These are phyloP conservation scores for Chytridiales sp. DNA, from an alignment of 371 early-diverging fungal genomes.

Conservation along the genomic window DNA sequence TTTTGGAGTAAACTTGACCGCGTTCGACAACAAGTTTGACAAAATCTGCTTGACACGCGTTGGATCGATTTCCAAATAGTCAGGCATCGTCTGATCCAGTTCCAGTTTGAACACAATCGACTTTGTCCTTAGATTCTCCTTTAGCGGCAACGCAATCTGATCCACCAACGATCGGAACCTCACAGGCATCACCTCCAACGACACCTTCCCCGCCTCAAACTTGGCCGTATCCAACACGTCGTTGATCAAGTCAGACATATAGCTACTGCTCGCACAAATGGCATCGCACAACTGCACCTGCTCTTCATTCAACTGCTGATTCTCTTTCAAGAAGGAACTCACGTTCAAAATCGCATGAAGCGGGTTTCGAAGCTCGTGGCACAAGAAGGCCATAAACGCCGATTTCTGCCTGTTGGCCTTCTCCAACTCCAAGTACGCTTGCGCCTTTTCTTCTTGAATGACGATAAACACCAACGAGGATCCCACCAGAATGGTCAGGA, in stretches of 20 bases:
- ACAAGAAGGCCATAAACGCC: constrained; percentile 1
- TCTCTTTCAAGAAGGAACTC: background rate
- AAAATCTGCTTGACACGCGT: constrained; percentile 22
- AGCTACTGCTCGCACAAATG: background rate
- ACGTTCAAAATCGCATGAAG: constrained; percentile 6
- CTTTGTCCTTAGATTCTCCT: constrained; percentile 1
- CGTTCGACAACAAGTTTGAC: constrained; percentile 24
- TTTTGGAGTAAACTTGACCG: constrained; percentile 21
- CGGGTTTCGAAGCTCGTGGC: constrained; percentile 5
- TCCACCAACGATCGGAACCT: background rate
- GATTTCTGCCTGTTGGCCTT: background rate
- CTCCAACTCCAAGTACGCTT: background rate
- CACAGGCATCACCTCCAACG: constrained; percentile 18
- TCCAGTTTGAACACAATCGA: background rate
- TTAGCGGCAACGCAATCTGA: background rate
- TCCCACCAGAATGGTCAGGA: background rate
- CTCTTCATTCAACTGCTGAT: background rate
- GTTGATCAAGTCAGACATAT: constrained; percentile 18
- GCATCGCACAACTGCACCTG: constrained; percentile 1
- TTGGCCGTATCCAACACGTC: constrained; percentile 23
- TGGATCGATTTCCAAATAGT: constrained; percentile 1
- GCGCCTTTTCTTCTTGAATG: background rate
- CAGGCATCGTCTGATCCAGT: background rate
- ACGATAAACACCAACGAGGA: background rate
- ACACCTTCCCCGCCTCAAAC: constrained; percentile 21